Evolutionary conservation across 441 rosid genomes (phyloP), one percentile per base, ranked within the genome.

Genomic region (Pelargonium fulgidum): DNA sequence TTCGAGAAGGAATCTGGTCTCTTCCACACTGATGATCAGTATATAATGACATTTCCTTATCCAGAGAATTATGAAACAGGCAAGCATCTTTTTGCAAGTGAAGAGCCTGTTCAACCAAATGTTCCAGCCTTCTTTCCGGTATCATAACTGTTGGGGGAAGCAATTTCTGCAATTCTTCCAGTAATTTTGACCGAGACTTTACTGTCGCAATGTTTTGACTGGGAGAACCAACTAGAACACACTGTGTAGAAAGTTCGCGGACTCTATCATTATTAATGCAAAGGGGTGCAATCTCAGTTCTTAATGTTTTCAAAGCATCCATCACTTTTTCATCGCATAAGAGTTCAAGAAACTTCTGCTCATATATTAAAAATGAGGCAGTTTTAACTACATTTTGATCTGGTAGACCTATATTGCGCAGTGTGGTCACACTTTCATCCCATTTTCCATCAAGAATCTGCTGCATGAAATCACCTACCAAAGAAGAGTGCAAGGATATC

Each of bases 71-170:
- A 73, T 87, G 96, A 76, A 80, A 82, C 54, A 66, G 7, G 79
- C 96, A 89, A 59, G 85, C 75, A 66, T 74, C 78, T 65, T 75
- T 65, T 70, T 89, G 90, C 78, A 74, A 68, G 45, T 50, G 56
- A 80, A 89, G 87, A 17, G 81, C 86, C 73, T 83, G 83, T 29
- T 87, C 96, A 72, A 89, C 84, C 71, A 89, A 74, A 80, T 85
- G 84, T 76, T 89, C 96, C 81, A 89, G 75, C 69, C 91, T 83
- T 72, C 77, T 82, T 59, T 87, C 86, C 0, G 91, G 91, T 56
- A 84, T 58, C 81, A 87, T 68, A 17, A 86, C 71, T 2, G 78
- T 72, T 12, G 89, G 78, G 26, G 96, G 91, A 63, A 89, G 82
- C 78, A 89, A 70, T 29, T 81, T 78, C 74, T 80, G 87, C 70